A percentile compares a stretch with the other conserved stretches of the same genome.
Conservation (phyloP, 345 rosid genomes). For the Gossypium rotundifolium region DNA sequence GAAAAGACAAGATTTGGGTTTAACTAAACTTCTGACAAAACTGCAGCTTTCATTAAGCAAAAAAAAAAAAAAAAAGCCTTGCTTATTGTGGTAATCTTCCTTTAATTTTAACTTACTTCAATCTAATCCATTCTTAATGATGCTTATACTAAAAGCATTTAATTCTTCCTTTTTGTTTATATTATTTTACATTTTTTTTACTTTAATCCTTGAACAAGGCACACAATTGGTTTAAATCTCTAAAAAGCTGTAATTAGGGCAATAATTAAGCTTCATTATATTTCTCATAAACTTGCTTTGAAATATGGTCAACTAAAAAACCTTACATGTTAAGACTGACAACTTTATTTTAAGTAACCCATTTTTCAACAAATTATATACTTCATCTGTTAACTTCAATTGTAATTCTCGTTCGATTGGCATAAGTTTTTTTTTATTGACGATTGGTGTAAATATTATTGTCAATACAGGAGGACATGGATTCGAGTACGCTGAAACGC, state of each 20-base stretch:
- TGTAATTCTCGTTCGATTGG: background rate
- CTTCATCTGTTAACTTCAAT: background rate
- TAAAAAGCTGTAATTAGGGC: background rate
- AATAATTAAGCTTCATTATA: background rate
- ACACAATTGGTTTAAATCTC: background rate
- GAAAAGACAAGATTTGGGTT: conserved; percentile 17
- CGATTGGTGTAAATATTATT: too few relatives aligned
- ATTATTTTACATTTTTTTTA: background rate
- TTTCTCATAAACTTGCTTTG: background rate
- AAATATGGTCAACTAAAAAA: background rate
- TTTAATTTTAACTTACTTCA: background rate
- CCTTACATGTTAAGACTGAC: conserved; percentile 3
- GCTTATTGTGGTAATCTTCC: conserved; percentile 12
- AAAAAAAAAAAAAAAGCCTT: background rate
- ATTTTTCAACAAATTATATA: background rate
- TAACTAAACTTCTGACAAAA: background rate
- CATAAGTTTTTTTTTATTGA: too few relatives aligned
- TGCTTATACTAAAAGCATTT: conserved; percentile 11
- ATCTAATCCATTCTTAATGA: background rate
- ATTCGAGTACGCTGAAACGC: too few relatives aligned
- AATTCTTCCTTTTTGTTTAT: background rate
- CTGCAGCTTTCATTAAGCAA: conserved; percentile 15
- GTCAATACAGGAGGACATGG: too few relatives aligned
- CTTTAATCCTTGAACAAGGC: background rate
- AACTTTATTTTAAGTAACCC: background rate